These are phyloP conservation scores for Linum tenue DNA, from an alignment of 345 rosid species.

Conservation along the genomic window DNA sequence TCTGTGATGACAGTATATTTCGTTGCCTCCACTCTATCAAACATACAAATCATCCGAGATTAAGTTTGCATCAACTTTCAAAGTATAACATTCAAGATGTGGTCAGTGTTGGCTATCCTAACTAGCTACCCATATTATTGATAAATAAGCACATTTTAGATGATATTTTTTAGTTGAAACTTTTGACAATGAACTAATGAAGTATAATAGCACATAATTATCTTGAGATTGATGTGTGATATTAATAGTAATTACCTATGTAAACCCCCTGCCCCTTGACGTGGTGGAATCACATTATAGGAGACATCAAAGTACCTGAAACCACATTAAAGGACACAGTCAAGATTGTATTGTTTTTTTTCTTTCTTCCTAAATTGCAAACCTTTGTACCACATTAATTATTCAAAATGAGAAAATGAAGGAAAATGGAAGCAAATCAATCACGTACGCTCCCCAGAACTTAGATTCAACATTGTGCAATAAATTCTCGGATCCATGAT, in stretches of 20 bases:
- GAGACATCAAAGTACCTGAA: slow-evolving; percentile 78
- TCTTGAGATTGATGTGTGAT: not conserved
- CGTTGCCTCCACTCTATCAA: slow-evolving; percentile 36
- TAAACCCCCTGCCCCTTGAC: slow-evolving; percentile 16
- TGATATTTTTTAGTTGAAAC: too few species aligned
- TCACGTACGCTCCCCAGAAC: slow-evolving; percentile 47
- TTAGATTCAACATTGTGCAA: slow-evolving; percentile 23
- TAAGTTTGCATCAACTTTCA: too few species aligned
- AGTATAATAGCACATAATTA: too few species aligned
- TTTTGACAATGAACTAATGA: too few species aligned
- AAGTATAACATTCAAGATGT: too few species aligned
- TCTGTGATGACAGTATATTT: slow-evolving; percentile 36
- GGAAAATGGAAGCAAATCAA: not conserved
- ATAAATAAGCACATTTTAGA: too few species aligned
- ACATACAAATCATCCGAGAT: too few species aligned
- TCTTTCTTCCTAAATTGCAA: not conserved
- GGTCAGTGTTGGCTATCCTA: too few species aligned
- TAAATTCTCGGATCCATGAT: slow-evolving; percentile 48
- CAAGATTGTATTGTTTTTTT: too few species aligned
- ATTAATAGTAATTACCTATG: too few species aligned
- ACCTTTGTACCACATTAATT: not conserved
- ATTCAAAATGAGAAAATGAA: not conserved
- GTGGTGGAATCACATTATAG: slow-evolving; percentile 30
- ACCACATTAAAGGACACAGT: not conserved
- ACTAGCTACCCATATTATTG: too few species aligned